Conservation (phyloP, 345 rosid species). For the Hibiscus trionum region DNA sequence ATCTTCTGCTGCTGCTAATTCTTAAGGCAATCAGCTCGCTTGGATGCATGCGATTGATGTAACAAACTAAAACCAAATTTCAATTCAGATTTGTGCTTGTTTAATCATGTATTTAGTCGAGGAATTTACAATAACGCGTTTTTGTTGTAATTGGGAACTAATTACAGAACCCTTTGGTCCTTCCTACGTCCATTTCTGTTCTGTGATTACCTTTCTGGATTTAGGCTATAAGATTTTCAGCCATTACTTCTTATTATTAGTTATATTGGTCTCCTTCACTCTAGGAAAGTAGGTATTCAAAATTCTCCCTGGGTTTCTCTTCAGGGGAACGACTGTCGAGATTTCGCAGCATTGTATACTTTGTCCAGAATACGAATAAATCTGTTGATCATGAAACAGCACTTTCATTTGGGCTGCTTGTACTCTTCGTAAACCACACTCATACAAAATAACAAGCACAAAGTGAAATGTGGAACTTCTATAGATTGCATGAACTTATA, state of each 20-base stretch:
- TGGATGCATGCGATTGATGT: neutral
- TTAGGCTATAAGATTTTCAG: too few relatives aligned
- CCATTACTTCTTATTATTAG: neutral
- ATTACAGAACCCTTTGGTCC: neutral
- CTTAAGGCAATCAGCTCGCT: conserved; percentile 10
- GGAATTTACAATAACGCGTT: neutral
- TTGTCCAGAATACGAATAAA: neutral
- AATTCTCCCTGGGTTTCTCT: neutral
- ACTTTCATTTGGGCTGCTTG: neutral
- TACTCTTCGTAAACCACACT: neutral
- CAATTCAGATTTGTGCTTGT: neutral
- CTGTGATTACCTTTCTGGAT: too few relatives aligned
- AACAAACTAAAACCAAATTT: neutral
- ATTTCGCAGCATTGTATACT: neutral
- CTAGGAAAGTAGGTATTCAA: neutral
- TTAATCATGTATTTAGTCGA: neutral
- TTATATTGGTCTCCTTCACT: neutral
- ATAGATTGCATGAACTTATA: neutral
- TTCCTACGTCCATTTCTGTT: neutral
- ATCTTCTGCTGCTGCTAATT: conserved; percentile 14
- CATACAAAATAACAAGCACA: neutral
- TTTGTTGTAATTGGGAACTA: neutral
- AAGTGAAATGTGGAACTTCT: neutral
- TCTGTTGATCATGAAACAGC: neutral
- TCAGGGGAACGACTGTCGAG: neutral